Evolutionary conservation across 2,329 filamentous ascomycete genomes (phyloP), one percentile per base, ranked within the genome.

Genomic region (Rutstroemia sp.): DNA sequence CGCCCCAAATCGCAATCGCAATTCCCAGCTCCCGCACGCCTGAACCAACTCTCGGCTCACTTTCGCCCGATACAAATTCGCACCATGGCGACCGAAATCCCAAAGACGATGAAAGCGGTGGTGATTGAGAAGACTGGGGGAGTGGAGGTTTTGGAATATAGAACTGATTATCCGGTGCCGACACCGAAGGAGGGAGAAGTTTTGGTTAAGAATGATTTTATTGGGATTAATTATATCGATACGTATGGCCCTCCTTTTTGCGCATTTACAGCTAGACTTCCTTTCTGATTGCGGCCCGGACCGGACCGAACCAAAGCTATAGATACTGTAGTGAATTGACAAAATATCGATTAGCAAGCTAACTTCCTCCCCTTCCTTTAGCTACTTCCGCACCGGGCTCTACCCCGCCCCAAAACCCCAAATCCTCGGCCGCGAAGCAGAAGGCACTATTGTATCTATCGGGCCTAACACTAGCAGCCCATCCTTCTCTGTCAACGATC

Each of bases 141-240:
- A 8, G 76, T 79, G 1, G 87, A 90, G 46, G 87, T 89, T n/a
- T 74, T 92, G 19, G 75, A 90, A 66, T 83, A 86, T 72, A 86
- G 79, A 65, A 82, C 81, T 14, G 82, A 89, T 67, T 70, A 90
- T 4, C 83, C 86, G 7, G 81, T 95, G 1, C 89, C 90, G 0
- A 73, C 77, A 45, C 81, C 80, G 1, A 75, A 80, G 36, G 81
- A 85, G 17, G 85, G 83, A 56, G 78, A 95, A 63, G 72, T 96
- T 19, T 79, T 96, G 5, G 81, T 96, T 57, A 87, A 86, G 72
- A 95, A 95, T 72, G 82, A 86, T 61, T 88, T 81, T 69, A 78
- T 87, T 48, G 92, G 91, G 58, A 76, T 96, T 59, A 96, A 96
- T 73, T 96, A 81, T 74, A 95, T 96, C 67, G 92, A 96, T 72